Conservation (phyloP, 805 yeast genomes). For the Zygosaccharomyces siamensis region DNA sequence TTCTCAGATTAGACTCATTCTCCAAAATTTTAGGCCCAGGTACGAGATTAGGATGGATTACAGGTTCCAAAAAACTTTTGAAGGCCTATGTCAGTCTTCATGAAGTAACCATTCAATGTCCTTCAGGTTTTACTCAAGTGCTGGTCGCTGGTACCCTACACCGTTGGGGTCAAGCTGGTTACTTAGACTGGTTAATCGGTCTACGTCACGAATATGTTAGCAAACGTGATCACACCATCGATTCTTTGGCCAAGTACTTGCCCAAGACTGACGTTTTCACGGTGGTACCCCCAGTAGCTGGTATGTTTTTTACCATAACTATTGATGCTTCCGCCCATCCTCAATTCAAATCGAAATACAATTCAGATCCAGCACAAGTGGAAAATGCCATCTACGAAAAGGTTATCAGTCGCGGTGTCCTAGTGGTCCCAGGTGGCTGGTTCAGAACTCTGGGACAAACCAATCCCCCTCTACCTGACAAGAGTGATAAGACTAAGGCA, state of each 20-base stretch:
- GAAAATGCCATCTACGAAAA: conserved; percentile 60
- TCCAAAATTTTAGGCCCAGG: conserved; percentile 94
- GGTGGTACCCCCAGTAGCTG: conserved; percentile 66
- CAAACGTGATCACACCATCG: conserved; percentile 84
- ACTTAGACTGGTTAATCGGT: conserved; percentile 83
- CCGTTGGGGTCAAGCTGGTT: conserved; percentile 89
- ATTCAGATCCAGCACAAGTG: conserved; percentile 55
- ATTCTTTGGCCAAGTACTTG: conserved; percentile 58
- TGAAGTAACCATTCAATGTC: conserved; percentile 76
- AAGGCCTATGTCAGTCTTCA: conserved; percentile 67
- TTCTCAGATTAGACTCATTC: conserved; percentile 80
- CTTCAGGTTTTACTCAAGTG: conserved; percentile 77
- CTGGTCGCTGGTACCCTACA: conserved; percentile 63
- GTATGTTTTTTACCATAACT: conserved; percentile 76
- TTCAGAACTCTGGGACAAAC: conserved; percentile 56
- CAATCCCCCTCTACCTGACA: conserved; percentile 51
- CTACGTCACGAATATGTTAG: conserved; percentile 77
- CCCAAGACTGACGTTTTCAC: conserved; percentile 30
- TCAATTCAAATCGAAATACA: conserved; percentile 52
- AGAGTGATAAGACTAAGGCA: conserved; percentile 39
- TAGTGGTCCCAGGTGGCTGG: conserved; percentile 84
- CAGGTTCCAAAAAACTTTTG: conserved; percentile 59
- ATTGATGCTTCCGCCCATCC: conserved; percentile 82
- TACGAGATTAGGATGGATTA: conserved; percentile 81
- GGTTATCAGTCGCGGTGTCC: conserved; percentile 54